Percentiles rank a stretch among this genome's conserved stretches.
Conservation (phyloP, 2,329 filamentous ascomycete genomes). For the Sclerotinia borealis region DNA sequence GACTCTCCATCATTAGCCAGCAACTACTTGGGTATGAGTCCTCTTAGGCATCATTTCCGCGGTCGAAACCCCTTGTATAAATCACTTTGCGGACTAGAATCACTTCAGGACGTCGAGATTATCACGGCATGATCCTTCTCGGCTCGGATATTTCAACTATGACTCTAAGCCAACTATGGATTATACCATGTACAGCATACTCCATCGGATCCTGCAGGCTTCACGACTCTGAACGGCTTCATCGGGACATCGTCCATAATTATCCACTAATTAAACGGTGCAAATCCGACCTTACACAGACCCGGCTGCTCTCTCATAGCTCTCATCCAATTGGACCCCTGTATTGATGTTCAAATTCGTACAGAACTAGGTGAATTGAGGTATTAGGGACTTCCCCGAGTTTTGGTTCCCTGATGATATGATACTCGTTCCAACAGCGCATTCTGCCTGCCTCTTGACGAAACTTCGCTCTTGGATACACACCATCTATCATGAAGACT, state of each 20-base stretch:
- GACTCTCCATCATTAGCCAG: background rate
- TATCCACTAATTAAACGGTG: background rate
- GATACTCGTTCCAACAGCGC: background rate
- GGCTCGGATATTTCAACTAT: no score
- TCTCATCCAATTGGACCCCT: background rate
- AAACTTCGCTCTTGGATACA: background rate
- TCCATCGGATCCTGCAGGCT: no score
- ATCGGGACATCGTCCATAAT: no score
- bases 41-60: no score
- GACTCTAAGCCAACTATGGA: no score
- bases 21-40: background rate
- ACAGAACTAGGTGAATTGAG: background rate
- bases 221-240: no score
- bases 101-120: no score
- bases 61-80: no score
- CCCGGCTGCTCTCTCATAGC: background rate
- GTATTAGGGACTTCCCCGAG: background rate
- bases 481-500: background rate
- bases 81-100: no score
- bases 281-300: background rate
- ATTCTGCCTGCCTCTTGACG: background rate
- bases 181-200: no score
- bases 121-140: no score
- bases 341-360: background rate
- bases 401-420: background rate